Percentiles rank a stretch among this genome's conserved stretches.
Conservation (phyloP, 1,284 basidiomycete species). For the Athelia sp. region DNA sequence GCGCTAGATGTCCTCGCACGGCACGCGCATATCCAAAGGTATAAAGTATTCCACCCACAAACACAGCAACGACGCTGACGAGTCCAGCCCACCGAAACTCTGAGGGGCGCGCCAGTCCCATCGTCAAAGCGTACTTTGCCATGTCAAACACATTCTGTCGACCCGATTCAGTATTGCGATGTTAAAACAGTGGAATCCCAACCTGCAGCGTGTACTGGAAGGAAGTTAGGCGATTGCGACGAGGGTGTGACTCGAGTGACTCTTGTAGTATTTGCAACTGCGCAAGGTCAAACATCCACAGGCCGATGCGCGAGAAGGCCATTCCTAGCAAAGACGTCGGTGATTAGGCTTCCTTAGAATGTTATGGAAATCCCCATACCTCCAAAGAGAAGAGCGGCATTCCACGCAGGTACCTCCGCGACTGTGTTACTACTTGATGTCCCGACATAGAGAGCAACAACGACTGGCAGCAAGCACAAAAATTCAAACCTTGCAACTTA, state of each 20-base stretch:
- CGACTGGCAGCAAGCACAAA: conserved; percentile 33
- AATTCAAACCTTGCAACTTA: conserved; percentile 34
- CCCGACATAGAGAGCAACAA: conserved; percentile 32
- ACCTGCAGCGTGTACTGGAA: conserved; percentile 24
- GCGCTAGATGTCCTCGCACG: conserved; percentile 1
- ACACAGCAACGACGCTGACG: background rate
- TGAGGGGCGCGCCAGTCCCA: conserved; percentile 1
- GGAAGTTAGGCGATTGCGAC: conserved; percentile 33
- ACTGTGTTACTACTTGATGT: conserved; percentile 16
- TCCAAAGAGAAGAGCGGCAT: conserved; percentile 34
- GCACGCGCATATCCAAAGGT: conserved; percentile 1
- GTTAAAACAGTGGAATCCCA: background rate
- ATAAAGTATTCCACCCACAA: conserved; percentile 1
- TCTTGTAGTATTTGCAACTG: conserved; percentile 45
- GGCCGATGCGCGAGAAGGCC: conserved; percentile 41
- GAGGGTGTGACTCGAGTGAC: conserved; percentile 32
- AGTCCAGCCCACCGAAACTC: conserved; percentile 3
- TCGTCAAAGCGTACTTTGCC: conserved; percentile 4
- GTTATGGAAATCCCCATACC: conserved; percentile 14
- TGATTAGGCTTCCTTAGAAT: too few relatives aligned
- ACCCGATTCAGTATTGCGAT: background rate
- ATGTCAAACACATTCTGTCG: conserved; percentile 3
- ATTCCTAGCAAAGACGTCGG: conserved; percentile 33
- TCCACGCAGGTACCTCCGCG: conserved; percentile 21
- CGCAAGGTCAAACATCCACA: conserved; percentile 48